phyloP scores from a whole-genome alignment of 768 basidiomycete species.

The Hydnomerulius pinastri region DNA sequence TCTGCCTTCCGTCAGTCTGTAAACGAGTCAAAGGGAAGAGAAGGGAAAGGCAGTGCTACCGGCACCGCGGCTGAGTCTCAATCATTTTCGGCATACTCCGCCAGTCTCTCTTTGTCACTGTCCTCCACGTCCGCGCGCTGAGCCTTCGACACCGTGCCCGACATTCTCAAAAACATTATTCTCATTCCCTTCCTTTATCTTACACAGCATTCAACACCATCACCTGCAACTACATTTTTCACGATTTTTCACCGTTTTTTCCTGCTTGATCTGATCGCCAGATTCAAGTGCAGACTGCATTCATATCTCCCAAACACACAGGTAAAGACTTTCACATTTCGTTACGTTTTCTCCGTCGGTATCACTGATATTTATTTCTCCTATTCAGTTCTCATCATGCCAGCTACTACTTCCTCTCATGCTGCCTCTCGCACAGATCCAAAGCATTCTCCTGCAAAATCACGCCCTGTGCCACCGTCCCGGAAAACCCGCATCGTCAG shows the following conservation, averaged over 20 bases:
- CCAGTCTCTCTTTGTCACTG: constrained; percentile 28
- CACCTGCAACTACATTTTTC: constrained; percentile 10
- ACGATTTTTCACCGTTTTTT: constrained; percentile 25
- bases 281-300: constrained; percentile 23
- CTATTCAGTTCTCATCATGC: constrained; percentile 42
- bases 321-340: constrained; percentile 34
- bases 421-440: constrained; percentile 31
- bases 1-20: too few relatives aligned
- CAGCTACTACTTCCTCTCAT: constrained; percentile 41
- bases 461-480: constrained; percentile 32
- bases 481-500: constrained; percentile 49
- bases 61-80: constrained; percentile 25
- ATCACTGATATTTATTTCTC: constrained; percentile 6
- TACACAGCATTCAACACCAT: constrained; percentile 10
- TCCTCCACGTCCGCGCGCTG: constrained; percentile 22
- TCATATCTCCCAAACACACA: constrained; percentile 33
- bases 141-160: constrained; percentile 15
- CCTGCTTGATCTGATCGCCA: constrained; percentile 21
- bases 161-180: constrained; percentile 6
- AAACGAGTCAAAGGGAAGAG: constrained; percentile 7
- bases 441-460: constrained; percentile 29
- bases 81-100: constrained; percentile 28
- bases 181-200: constrained; percentile 15
- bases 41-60: constrained; percentile 19
- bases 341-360: constrained; percentile 25